phyloP scores from a whole-genome alignment of 2,329 filamentous ascomycete species.

The Pseudopithomyces chartarum region DNA sequence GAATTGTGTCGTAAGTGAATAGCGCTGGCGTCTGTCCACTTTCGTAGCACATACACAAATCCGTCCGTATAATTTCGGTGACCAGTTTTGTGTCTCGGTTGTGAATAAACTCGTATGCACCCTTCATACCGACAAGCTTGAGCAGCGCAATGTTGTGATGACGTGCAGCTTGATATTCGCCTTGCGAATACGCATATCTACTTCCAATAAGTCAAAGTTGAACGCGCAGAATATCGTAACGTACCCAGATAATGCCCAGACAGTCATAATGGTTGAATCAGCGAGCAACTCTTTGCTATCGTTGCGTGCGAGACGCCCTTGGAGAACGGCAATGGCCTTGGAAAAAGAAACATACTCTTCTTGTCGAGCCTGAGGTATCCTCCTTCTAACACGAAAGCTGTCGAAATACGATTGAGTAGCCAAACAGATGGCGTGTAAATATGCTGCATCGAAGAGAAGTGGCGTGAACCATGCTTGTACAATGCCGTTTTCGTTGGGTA shows the following conservation, averaged over 20 bases:
- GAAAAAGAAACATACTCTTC: not conserved
- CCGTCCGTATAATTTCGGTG: not conserved
- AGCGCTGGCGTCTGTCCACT: not conserved
- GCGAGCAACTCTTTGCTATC: not conserved
- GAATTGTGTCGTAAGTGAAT: not conserved
- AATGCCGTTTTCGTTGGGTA: not conserved
- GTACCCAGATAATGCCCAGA: not conserved
- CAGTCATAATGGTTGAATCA: not conserved
- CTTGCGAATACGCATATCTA: not conserved
- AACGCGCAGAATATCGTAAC: not conserved
- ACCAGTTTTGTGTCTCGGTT: not conserved
- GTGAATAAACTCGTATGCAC: not conserved
- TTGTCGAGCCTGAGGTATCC: not conserved
- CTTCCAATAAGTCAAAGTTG: not conserved
- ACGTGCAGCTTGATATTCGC: not conserved
- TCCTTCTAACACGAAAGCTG: not conserved
- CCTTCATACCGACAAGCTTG: not conserved
- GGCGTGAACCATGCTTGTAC: not conserved
- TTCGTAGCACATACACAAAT: conserved; percentile 2
- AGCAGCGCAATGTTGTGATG: not conserved
- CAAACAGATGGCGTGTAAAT: not conserved
- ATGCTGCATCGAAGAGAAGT: not conserved
- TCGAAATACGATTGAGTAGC: not conserved
- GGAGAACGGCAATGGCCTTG: not conserved
- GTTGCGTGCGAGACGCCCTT: not conserved